Conservation (phyloP, 2,329 filamentous ascomycete species). For the Sporothrix humicola region DNA sequence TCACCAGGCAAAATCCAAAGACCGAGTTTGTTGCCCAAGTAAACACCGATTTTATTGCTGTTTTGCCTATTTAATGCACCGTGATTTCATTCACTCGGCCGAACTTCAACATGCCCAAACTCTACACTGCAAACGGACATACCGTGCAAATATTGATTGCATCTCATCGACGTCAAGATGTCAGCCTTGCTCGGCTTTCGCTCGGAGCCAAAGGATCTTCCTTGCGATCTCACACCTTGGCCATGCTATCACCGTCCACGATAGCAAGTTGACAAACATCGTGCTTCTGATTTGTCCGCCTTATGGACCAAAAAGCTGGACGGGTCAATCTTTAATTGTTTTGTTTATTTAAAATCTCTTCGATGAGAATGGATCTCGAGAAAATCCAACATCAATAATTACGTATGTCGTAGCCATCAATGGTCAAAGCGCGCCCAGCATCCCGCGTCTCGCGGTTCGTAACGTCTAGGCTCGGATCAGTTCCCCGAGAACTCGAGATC, state of each 20-base stretch:
- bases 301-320: neutral
- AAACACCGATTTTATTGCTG: neutral
- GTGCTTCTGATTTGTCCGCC: slow-evolving; percentile 5
- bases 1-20: neutral
- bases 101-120: neutral
- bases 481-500: neutral
- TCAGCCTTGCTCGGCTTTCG: neutral
- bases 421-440: neutral
- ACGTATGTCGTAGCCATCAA: neutral
- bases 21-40: neutral
- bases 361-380: neutral
- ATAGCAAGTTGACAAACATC: slow-evolving; percentile 14
- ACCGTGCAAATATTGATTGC: no score
- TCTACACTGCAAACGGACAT: neutral
- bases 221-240: neutral
- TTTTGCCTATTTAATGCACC: neutral
- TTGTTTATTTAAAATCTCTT: neutral
- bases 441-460: neutral
- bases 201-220: slow-evolving; percentile 12
- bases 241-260: neutral
- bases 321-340: neutral
- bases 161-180: neutral
- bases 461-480: neutral
- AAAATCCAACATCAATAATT: neutral
- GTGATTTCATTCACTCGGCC: slow-evolving; percentile 9